Conservation (phyloP, 2,329 filamentous ascomycete genomes). For the Emydomyces testavorans region DNA sequence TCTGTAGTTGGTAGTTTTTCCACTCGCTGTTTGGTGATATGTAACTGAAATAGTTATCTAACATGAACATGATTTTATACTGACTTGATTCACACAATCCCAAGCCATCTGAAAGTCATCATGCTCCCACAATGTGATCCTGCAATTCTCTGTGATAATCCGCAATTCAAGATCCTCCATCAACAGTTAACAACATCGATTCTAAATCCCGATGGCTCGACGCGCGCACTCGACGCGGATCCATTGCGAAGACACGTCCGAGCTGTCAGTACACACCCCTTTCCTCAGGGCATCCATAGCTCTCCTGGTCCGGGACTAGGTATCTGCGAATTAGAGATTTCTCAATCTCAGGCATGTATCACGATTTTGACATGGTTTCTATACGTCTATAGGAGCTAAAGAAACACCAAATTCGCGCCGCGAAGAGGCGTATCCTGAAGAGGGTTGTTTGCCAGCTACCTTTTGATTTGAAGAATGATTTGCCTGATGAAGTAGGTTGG, state of each 20-base stretch:
- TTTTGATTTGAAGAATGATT: slow-evolving; percentile 24
- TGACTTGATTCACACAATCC: background rate
- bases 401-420: slow-evolving; percentile 23
- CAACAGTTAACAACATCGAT: slow-evolving; percentile 29
- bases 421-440: slow-evolving; percentile 27
- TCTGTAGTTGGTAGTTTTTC: background rate
- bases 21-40: too few species aligned
- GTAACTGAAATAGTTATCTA: background rate
- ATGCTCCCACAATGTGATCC: slow-evolving; percentile 37
- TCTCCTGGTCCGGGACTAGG: too few species aligned
- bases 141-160: slow-evolving; percentile 31
- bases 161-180: slow-evolving; percentile 34
- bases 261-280: slow-evolving; percentile 23
- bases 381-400: slow-evolving; percentile 26
- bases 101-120: slow-evolving; percentile 2
- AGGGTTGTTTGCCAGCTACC: slow-evolving; percentile 25
- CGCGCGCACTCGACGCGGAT: slow-evolving; percentile 24
- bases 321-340: too few species aligned
- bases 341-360: too few species aligned
- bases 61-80: background rate
- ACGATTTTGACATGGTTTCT: background rate
- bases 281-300: background rate
- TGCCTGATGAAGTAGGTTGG: slow-evolving; percentile 27
- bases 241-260: slow-evolving; percentile 23
- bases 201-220: slow-evolving; percentile 34